Percentiles rank a stretch among this genome's conserved stretches.
phyloP scores from a whole-genome alignment of 345 rosid species.

The Melaleuca quinquenervia region DNA sequence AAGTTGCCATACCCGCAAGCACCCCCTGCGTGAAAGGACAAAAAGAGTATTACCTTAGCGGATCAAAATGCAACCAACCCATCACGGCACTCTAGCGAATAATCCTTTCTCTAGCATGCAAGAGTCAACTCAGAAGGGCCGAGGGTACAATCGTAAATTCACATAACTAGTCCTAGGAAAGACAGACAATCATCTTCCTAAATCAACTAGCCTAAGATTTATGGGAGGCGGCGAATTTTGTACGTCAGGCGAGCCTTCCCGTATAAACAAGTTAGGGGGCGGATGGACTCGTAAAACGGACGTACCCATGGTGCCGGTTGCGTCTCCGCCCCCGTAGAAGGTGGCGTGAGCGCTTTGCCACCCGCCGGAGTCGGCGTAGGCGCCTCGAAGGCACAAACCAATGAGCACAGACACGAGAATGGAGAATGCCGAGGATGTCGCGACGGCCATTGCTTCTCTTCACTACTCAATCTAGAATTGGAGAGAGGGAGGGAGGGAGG shows the following conservation, averaged over 20 bases:
- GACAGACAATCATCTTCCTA: background rate
- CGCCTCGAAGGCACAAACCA: slow-evolving; percentile 13
- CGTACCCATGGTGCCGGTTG: slow-evolving; percentile 81
- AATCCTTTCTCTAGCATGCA: background rate
- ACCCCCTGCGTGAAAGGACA: slow-evolving; percentile 34
- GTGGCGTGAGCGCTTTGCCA: slow-evolving; percentile 74
- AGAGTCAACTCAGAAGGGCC: background rate
- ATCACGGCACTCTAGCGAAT: background rate
- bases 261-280: background rate
- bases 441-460: slow-evolving; percentile 14
- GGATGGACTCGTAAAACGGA: background rate
- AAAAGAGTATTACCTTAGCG: background rate
- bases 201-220: background rate
- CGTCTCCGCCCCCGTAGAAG: slow-evolving; percentile 75
- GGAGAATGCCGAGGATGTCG: slow-evolving; percentile 8
- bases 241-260: rapidly evolving
- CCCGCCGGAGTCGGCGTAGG: slow-evolving; percentile 48
- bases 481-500: background rate
- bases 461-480: background rate
- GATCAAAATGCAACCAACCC: background rate
- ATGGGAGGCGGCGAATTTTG: background rate
- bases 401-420: slow-evolving; percentile 16
- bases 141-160: background rate
- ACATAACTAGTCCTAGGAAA: background rate
- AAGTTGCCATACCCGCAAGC: slow-evolving; percentile 78